These are phyloP conservation scores for Aspergillus affinis DNA, from an alignment of 495 filamentous ascomycete genomes.

Conservation along the genomic window DNA sequence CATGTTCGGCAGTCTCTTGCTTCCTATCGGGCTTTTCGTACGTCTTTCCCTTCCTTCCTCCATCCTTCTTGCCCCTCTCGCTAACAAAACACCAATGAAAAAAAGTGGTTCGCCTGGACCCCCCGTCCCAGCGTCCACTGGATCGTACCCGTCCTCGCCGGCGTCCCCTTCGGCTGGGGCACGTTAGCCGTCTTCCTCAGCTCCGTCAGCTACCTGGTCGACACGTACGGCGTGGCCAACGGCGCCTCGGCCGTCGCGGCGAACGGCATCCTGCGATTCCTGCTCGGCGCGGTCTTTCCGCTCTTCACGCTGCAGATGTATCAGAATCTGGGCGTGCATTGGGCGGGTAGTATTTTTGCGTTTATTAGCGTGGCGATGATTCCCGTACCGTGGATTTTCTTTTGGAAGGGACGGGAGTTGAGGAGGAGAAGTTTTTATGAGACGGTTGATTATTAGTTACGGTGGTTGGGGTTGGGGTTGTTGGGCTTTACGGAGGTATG, in stretches of 20 bases:
- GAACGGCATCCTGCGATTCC: constrained; percentile 50
- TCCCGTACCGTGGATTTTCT: constrained; percentile 33
- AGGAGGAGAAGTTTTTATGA: too few species aligned
- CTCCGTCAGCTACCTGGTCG: constrained; percentile 65
- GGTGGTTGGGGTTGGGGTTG: too few species aligned
- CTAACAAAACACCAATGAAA: too few species aligned
- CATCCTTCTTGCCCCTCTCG: constrained; percentile 62
- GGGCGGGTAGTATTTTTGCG: constrained; percentile 37
- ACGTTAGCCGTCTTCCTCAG: constrained; percentile 61
- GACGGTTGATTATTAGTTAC: too few species aligned
- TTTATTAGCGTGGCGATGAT: constrained; percentile 36
- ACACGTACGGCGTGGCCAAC: constrained; percentile 64
- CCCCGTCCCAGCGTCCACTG: constrained; percentile 52
- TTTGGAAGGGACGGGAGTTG: too few species aligned
- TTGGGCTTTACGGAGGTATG: too few species aligned
- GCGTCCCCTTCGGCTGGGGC: constrained; percentile 64
- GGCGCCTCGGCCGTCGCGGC: constrained; percentile 68
- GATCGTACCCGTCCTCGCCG: constrained; percentile 61
- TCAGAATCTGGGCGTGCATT: constrained; percentile 30
- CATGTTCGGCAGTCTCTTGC: not conserved
- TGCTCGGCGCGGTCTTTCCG: constrained; percentile 56
- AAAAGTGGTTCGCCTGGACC: constrained; percentile 67
- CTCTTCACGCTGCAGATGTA: constrained; percentile 37
- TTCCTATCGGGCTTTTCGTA: not conserved
- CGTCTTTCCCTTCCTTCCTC: constrained; percentile 65